Conservation (phyloP, 2,329 filamentous ascomycete genomes). For the Ilyonectria robusta region DNA sequence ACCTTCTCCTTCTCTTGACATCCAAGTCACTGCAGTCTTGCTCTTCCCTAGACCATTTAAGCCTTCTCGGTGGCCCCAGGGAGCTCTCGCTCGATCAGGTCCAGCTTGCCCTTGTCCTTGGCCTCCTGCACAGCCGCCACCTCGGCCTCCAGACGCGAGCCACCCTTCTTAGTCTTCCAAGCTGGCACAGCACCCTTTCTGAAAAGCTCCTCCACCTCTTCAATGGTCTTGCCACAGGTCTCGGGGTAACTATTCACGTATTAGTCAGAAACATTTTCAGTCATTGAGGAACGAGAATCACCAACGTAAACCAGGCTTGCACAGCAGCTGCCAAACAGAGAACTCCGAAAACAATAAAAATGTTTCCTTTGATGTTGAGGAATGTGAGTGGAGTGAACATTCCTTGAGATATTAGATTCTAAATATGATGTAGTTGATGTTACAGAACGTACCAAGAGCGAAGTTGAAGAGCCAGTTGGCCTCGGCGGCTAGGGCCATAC, state of each 20-base stretch:
- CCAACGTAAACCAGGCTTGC: slow-evolving; percentile 32
- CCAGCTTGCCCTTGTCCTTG: slow-evolving; percentile 29
- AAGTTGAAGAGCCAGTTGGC: slow-evolving; percentile 50
- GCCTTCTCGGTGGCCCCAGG: slow-evolving; percentile 10
- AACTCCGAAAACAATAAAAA: slow-evolving; percentile 41
- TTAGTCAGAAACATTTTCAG: background rate
- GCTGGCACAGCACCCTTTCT: slow-evolving; percentile 12
- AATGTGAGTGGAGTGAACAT: slow-evolving; percentile 44
- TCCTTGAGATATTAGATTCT: background rate
- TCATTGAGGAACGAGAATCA: background rate
- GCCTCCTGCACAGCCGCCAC: slow-evolving; percentile 12
- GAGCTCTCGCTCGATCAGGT: slow-evolving; percentile 5
- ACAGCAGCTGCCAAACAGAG: slow-evolving; percentile 26
- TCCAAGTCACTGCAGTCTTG: background rate
- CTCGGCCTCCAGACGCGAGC: slow-evolving; percentile 23
- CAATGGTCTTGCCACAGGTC: slow-evolving; percentile 27
- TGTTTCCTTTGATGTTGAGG: slow-evolving; percentile 42
- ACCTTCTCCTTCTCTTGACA: background rate
- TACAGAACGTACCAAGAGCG: slow-evolving; percentile 37
- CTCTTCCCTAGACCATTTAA: background rate
- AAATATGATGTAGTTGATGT: background rate
- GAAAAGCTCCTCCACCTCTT: slow-evolving; percentile 22
- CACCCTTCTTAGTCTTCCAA: slow-evolving; percentile 31
- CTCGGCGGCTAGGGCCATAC: slow-evolving; percentile 41
- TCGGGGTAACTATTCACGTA: slow-evolving; percentile 15